Evolutionary conservation across 2,329 filamentous ascomycete species (phyloP), one percentile per base, ranked within the genome.

Genomic region (Huntiella bhutanensis): DNA sequence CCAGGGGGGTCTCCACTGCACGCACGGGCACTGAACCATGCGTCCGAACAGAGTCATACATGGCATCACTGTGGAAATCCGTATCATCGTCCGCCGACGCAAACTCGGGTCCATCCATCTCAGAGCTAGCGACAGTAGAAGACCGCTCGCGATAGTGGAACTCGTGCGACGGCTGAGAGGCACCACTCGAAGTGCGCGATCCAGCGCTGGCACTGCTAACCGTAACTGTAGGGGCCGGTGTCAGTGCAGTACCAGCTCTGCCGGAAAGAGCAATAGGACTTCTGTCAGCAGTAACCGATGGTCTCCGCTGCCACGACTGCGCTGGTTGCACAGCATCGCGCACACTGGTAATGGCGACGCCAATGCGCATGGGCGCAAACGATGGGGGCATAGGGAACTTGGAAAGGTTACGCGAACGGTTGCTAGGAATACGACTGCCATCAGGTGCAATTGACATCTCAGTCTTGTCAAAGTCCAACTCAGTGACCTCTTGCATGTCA

Each of bases 21-120:
- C 77, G 73, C 46, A 72, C 68, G 51, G 77, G 80, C 51, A 72
- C 70, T 7, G 80, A 84, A 35, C 72, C 77, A 50, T 72, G 68
- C 12, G 82, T 86, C 45, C 80, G 77, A 53, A 85, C 62, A 28
- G 82, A 86, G 63, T 87, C 82, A 59, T 77, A 86, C 47, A 81
- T 68, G 13, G 76, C 82, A 54, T 87, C 82, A 58, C 80, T 85
- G 61, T 77, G 79, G 55, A 80, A 75, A 57, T 85, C 81, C n/a
- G 75, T 77, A 54, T 85, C 82, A 47, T 85, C 82, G 49, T 85
- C 81, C 16, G 72, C 73, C 8, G 75, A 83, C n/a, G 63, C 66
- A 53, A 77, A 71, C 41, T 71, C 75, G 53, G 74, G 72, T 51
- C 65, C 65, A 50, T 84, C 79, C 55, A 73, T 71, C 54, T 86